Evolutionary conservation across 495 filamentous ascomycete genomes (phyloP).

Genomic region (Amphirosellinia nigrospora): DNA sequence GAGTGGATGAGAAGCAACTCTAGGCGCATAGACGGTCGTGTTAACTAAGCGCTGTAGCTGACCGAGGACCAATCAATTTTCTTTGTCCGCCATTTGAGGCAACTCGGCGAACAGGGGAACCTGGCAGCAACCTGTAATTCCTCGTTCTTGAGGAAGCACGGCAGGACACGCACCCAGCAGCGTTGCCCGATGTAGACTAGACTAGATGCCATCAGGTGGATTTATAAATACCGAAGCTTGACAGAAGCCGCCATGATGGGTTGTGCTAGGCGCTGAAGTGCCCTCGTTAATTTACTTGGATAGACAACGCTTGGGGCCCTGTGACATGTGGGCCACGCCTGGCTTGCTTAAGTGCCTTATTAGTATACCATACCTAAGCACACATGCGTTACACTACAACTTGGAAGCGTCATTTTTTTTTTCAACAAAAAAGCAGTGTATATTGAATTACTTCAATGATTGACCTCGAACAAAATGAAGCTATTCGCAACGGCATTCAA

Average conservation of each 20-base stretch:
- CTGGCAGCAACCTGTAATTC: background rate
- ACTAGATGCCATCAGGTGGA: background rate
- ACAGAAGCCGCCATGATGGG: background rate
- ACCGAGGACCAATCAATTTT: constrained; percentile 13
- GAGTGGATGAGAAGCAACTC: constrained; percentile 16
- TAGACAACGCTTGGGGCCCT: background rate
- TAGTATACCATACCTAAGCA: background rate
- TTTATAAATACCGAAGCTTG: constrained; percentile 2
- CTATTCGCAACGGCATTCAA: background rate
- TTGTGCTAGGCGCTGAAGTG: background rate
- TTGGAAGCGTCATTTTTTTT: background rate
- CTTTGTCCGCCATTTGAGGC: background rate
- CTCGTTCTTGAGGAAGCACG: too few relatives aligned
- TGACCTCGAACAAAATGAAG: background rate
- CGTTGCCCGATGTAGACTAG: background rate
- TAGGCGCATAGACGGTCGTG: background rate
- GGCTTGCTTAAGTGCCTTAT: too few relatives aligned
- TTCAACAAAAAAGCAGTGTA: background rate
- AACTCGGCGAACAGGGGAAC: background rate
- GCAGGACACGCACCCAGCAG: background rate
- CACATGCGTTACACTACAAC: background rate
- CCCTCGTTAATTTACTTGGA: background rate
- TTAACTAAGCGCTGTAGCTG: constrained; percentile 21
- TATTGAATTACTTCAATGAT: background rate
- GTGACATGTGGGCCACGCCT: background rate